These are phyloP conservation scores for Carex pumila DNA, from an alignment of 176 grass and related monocot genomes.

Conservation along the genomic window DNA sequence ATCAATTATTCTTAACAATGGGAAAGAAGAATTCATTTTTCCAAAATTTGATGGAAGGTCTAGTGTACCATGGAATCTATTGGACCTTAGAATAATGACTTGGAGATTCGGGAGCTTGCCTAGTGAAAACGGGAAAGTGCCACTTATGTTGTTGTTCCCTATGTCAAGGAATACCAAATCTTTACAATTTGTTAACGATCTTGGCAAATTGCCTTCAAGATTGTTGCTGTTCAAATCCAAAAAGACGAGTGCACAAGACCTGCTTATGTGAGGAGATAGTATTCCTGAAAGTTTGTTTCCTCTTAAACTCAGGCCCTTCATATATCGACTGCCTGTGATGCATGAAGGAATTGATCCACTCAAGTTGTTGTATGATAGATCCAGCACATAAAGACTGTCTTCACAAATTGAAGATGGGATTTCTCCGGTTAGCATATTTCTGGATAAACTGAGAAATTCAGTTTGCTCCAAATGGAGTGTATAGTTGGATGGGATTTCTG, in stretches of 20 bases:
- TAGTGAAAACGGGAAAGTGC: slow-evolving; percentile 21
- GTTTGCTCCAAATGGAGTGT: not conserved
- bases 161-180: not conserved
- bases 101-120: not conserved
- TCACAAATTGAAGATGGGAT: too few species aligned
- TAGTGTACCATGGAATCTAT: too few species aligned
- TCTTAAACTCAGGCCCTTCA: not conserved
- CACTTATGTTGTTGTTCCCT: not conserved
- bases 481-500: not conserved
- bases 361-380: too few species aligned
- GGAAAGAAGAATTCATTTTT: too few species aligned
- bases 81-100: not conserved
- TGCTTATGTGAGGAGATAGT: not conserved
- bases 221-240: slow-evolving; percentile 25
- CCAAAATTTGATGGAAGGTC: too few species aligned
- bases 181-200: slow-evolving; percentile 18
- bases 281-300: slow-evolving; percentile 25
- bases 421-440: too few species aligned
- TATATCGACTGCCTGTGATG: fast-evolving
- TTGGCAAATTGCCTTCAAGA: not conserved
- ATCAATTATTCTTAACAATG: too few species aligned
- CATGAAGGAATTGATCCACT: not conserved
- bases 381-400: fast-evolving
- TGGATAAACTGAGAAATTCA: too few species aligned
- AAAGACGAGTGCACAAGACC: not conserved